Percentiles rank a stretch among this genome's conserved stretches.
These are phyloP conservation scores for Chaetomiaceae sp. DNA, from an alignment of 2,329 filamentous ascomycete genomes.

Conservation along the genomic window DNA sequence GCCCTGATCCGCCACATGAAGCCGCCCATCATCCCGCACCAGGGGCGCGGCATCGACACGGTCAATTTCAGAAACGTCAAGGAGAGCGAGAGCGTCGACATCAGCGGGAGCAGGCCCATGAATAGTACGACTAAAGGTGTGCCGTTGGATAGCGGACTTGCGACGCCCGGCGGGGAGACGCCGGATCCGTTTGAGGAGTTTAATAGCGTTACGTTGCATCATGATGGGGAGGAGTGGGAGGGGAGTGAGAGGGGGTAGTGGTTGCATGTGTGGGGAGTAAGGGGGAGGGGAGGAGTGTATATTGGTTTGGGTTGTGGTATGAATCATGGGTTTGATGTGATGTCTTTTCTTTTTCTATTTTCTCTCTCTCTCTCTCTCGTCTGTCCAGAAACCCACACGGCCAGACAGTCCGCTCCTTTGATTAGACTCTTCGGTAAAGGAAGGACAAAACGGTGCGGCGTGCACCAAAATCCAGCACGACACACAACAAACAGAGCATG, in stretches of 20 bases:
- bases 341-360: too few relatives aligned
- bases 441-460: too few relatives aligned
- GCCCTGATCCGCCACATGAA: conserved; percentile 96
- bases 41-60: conserved; percentile 86
- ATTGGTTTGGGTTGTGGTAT: not conserved
- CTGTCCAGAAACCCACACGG: too few relatives aligned
- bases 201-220: conserved; percentile 95
- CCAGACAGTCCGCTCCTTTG: too few relatives aligned
- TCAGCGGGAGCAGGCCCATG: conserved; percentile 55
- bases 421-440: too few relatives aligned
- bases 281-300: not conserved
- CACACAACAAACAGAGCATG: too few relatives aligned
- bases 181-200: conserved; percentile 97
- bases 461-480: too few relatives aligned
- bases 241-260: conserved; percentile 21
- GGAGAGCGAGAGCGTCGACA: conserved; percentile 91
- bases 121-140: conserved; percentile 59
- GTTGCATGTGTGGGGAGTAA: not conserved
- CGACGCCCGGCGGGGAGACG: conserved; percentile 74
- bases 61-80: conserved; percentile 98
- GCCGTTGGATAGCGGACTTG: conserved; percentile 77
- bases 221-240: conserved; percentile 76
- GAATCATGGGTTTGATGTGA: not conserved
- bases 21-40: conserved; percentile 90
- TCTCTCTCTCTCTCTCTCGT: too few relatives aligned